These are phyloP conservation scores for Claviceps africana DNA, from an alignment of 2,329 filamentous ascomycete species.

Conservation along the genomic window DNA sequence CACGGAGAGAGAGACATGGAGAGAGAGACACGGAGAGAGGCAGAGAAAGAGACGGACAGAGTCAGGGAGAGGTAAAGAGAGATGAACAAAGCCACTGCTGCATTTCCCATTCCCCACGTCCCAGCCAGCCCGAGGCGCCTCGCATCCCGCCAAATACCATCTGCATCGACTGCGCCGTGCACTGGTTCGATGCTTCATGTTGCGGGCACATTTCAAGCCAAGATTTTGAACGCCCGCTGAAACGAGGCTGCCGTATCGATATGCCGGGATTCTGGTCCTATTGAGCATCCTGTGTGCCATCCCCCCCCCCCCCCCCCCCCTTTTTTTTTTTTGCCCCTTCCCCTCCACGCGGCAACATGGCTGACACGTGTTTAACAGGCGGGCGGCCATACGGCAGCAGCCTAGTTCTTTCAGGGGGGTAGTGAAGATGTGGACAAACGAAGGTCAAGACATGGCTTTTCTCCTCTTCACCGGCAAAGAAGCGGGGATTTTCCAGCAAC, in stretches of 20 bases:
- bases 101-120: background rate
- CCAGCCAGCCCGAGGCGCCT: background rate
- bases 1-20: background rate
- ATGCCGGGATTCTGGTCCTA: background rate
- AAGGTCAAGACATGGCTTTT: background rate
- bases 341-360: conserved; percentile 1
- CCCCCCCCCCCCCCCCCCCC: too few species aligned
- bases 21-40: background rate
- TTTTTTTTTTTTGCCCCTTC: too few species aligned
- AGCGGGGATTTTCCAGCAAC: background rate
- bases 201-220: background rate
- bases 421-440: background rate
- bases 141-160: background rate
- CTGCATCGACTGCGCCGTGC: background rate
- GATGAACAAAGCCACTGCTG: too few species aligned
- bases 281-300: conserved; percentile 1
- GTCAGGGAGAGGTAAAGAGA: too few species aligned
- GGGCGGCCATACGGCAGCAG: background rate
- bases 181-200: background rate
- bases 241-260: background rate
- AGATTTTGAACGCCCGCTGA: background rate
- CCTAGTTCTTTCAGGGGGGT: conserved; percentile 1
- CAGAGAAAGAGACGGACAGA: background rate
- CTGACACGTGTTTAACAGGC: conserved; percentile 3
- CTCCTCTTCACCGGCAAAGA: background rate